phyloP scores from a whole-genome alignment of 805 yeast genomes.

The Metschnikowia lachancei region DNA sequence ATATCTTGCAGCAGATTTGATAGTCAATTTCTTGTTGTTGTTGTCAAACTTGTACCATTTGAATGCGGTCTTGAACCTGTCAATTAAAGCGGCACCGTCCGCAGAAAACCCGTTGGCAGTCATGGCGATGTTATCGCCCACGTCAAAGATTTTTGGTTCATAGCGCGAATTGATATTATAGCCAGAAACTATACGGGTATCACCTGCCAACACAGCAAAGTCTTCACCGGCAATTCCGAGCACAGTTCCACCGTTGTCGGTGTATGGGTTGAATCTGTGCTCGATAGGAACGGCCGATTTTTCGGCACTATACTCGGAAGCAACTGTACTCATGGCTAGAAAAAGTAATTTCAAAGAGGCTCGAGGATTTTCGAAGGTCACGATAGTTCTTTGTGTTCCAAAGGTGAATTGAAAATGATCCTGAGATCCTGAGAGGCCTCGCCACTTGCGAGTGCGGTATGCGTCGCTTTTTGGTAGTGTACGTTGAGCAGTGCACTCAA shows the following conservation, averaged over 20 bases:
- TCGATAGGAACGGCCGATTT: conserved; percentile 62
- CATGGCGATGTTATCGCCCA: conserved; percentile 83
- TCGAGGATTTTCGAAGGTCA: neutral
- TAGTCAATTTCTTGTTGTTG: conserved; percentile 61
- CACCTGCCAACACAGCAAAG: conserved; percentile 95
- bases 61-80: conserved; percentile 63
- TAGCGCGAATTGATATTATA: conserved; percentile 90
- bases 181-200: conserved; percentile 95
- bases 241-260: conserved; percentile 96
- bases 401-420: neutral
- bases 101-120: conserved; percentile 97
- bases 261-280: conserved; percentile 88
- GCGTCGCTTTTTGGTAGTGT: conserved; percentile 4
- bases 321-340: conserved; percentile 18
- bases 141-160: conserved; percentile 83
- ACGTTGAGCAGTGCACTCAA: conserved; percentile 2
- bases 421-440: neutral
- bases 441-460: conserved; percentile 6
- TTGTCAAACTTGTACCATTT: conserved; percentile 94
- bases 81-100: conserved; percentile 83
- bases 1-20: conserved; percentile 80
- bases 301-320: conserved; percentile 20
- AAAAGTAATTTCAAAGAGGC: neutral
- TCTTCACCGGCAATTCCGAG: conserved; percentile 97
- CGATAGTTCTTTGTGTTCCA: neutral